These are phyloP conservation scores for Prunus kanzakura DNA, from an alignment of 306 rosid genomes.

Conservation along the genomic window DNA sequence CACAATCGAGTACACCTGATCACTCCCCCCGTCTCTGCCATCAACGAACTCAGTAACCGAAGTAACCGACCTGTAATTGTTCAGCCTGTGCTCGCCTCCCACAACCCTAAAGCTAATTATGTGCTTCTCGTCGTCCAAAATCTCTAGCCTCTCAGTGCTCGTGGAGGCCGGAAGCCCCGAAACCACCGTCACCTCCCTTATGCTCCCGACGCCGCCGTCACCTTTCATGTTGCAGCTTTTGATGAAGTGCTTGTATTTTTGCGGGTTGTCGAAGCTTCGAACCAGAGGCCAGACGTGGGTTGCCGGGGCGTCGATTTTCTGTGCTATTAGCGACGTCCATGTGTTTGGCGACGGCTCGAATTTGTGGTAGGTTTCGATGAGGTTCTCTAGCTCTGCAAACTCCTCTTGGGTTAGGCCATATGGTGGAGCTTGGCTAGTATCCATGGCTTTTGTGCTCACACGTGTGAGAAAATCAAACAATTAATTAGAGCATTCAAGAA, in stretches of 20 bases:
- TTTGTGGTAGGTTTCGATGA: conserved; percentile 58
- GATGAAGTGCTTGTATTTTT: conserved; percentile 83
- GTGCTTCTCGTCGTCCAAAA: conserved; percentile 75
- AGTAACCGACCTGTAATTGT: conserved; percentile 74
- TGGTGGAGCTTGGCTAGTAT: conserved; percentile 9
- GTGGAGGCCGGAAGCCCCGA: conserved; percentile 93
- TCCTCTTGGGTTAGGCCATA: conserved; percentile 64
- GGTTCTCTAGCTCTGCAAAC: conserved; percentile 36
- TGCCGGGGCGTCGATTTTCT: conserved; percentile 62
- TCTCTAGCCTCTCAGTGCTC: conserved; percentile 85
- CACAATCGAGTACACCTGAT: conserved; percentile 54
- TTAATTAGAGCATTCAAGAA: background rate
- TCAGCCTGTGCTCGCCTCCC: conserved; percentile 85
- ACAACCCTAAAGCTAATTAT: conserved; percentile 72
- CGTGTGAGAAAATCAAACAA: background rate
- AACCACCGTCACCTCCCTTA: conserved; percentile 73
- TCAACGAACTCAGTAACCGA: conserved; percentile 62
- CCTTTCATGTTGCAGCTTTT: conserved; percentile 78
- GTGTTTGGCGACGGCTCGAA: conserved; percentile 44
- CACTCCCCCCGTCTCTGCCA: background rate
- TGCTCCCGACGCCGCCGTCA: conserved; percentile 73
- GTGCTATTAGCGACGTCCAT: conserved; percentile 68
- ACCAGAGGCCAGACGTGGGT: conserved; percentile 57
- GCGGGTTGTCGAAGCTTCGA: conserved; percentile 70
- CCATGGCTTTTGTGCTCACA: conserved; percentile 18